Evolutionary conservation across 73 alveolate genomes (phyloP), one percentile per base, ranked within the genome.

Genomic region (Paramecium primaurelia): DNA sequence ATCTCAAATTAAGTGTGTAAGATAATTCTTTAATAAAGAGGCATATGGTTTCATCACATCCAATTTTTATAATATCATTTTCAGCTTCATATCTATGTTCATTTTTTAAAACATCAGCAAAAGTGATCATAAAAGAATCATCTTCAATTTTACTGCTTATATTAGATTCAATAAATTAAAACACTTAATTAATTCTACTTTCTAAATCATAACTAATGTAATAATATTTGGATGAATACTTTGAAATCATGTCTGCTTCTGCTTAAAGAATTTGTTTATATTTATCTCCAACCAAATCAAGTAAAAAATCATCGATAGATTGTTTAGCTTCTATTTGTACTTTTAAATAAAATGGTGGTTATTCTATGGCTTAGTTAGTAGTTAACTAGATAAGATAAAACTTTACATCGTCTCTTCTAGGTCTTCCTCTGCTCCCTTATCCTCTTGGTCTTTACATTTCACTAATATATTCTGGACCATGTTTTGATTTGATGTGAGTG

Each of bases 401-500:
- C 25, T 22, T 42, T 80, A 80, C 91, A 22, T 80, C 91, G 6
- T 80, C 91, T 80, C 91, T 80, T 45, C 54, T 38, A 42, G 91
- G 91, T 44, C 91, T 80, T 44, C 91, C 91, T 44, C 91, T 38
- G n/a, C 91, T 45, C 1, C 91, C 91, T 4, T n/a, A 8, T 22
- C 45, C 18, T 42, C 4, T 11, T 16, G 91, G 91, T 14, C 73
- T 80, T 80, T 10, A 34, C 75, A 80, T 88, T 42, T 45, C 83
- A 44, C 36, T 68, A 6, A 83, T 59, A 60, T 42, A 47, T 71
- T 45, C 26, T 22, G 28, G 83, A 4, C 87, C 94, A 42, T 88
- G 94, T 14, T 88, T 88, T 42, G 45, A 22, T 93, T 96, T 98
- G 59, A 98, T 98, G 84, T 98, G 99, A 25, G 99, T 98, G 94